Base-by-base conservation (phyloP, 148 eudicot species). In the Camellia sinensis region DNA sequence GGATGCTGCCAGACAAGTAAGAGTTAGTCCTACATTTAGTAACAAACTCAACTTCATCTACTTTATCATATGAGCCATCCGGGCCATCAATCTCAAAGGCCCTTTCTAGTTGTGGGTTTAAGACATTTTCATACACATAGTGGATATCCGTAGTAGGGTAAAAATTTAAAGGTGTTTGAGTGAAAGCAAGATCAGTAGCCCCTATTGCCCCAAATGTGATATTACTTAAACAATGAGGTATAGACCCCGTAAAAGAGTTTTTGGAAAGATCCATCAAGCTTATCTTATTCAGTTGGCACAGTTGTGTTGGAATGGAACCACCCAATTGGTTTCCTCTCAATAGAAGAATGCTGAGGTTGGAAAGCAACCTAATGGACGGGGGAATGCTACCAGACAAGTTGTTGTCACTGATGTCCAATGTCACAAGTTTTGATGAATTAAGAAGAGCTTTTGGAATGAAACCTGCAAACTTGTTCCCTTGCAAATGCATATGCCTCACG, bases 131-230 rank as follows among this genome's bases (percentile, higher is more conserved):
- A 29, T 29, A 29, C 1, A 1, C 1, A 29, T 29, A 29, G 37
- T 0, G 0, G 37, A 29, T 1, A 29, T 1, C 0, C 37, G 1
- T 1, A 29, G 37, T 29, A 29, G 1, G 0, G 1, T 1, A 0
- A 29, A 29, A 29, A 1, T 29, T 1, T 29, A 29, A 29, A 29
- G 37, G 37, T 29, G 37, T 29, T 29, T 29, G 37, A 29, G 37
- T 0, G 37, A 29, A 29, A 29, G 37, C 37, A 29, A 29, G 37
- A 29, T 29, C 37, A 29, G 37, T 29, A 29, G 37, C 37, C 37
- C 37, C 37, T 29, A 29, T 9, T 66, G 22, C 4, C 5, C 2
- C 37, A 29, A 29, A 29, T 29, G 37, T 29, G 37, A 29, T 29
- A 29, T 29, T 29, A 29, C 37, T 29, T 13, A 66, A 29, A 37